phyloP scores from a whole-genome alignment of 495 filamentous ascomycete genomes.

The Talaromyces ruber region DNA sequence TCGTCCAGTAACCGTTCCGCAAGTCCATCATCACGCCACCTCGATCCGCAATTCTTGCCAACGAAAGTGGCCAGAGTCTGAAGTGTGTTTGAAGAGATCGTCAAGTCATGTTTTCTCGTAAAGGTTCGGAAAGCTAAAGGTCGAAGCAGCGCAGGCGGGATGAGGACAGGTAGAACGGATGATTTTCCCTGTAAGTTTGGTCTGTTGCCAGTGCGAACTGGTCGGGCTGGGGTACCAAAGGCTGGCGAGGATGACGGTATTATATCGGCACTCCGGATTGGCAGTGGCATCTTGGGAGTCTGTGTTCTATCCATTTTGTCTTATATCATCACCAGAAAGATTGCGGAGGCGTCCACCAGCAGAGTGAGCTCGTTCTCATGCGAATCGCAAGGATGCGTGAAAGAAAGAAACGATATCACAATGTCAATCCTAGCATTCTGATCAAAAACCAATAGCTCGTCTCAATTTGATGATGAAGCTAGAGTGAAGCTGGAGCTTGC shows the following conservation, averaged over 20 bases:
- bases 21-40: slow-evolving; percentile 91
- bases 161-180: slow-evolving; percentile 77
- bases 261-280: slow-evolving; percentile 28
- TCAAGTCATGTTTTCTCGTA: slow-evolving; percentile 95
- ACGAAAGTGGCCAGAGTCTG: slow-evolving; percentile 80
- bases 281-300: background rate
- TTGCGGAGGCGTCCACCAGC: background rate
- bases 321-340: background rate
- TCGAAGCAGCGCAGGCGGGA: slow-evolving; percentile 77
- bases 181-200: slow-evolving; percentile 46
- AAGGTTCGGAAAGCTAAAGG: slow-evolving; percentile 93
- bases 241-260: slow-evolving; percentile 85
- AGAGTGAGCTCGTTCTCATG: background rate
- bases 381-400: background rate
- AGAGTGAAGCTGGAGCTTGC: background rate
- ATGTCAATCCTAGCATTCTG: background rate
- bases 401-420: background rate
- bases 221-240: slow-evolving; percentile 75
- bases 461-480: background rate
- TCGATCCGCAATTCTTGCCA: slow-evolving; percentile 85
- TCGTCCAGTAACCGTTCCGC: slow-evolving; percentile 91
- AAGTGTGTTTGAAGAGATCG: slow-evolving; percentile 80
- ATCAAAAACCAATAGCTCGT: background rate
- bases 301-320: background rate
- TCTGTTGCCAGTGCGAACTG: slow-evolving; percentile 40